Evolutionary conservation across 495 filamentous ascomycete species (phyloP).

Genomic region (Amniculicola lignicola): DNA sequence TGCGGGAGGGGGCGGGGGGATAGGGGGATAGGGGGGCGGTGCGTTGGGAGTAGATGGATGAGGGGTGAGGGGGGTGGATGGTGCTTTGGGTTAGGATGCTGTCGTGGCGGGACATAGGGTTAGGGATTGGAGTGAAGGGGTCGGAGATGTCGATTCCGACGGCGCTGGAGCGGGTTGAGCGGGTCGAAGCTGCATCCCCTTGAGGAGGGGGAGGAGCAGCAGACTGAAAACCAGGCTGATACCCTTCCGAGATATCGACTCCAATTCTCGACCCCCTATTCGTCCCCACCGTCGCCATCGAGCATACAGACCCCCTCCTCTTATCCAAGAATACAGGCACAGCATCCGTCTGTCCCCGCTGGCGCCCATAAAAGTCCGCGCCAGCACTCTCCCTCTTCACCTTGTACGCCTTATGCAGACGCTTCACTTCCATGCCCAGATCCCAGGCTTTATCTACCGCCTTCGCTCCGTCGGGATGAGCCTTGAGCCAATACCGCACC

Average conservation of each 20-base stretch:
- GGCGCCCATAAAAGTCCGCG: constrained; percentile 7
- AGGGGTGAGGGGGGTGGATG: neutral
- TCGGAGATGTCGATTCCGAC: neutral
- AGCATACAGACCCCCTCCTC: neutral
- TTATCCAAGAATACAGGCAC: no score
- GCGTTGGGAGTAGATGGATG: neutral
- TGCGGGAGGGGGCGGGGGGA: neutral
- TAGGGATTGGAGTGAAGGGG: neutral
- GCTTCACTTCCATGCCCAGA: constrained; percentile 13
- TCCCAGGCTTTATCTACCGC: constrained; percentile 17
- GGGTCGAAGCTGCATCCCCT: neutral
- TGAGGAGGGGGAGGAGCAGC: neutral
- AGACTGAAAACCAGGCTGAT: neutral
- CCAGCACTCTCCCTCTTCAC: neutral
- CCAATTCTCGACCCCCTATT: neutral
- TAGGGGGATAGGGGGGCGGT: neutral
- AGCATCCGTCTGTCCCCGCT: no score
- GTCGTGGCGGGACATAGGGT: neutral
- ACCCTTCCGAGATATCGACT: neutral
- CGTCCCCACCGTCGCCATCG: neutral
- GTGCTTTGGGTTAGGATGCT: neutral
- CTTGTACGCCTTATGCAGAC: constrained; percentile 1
- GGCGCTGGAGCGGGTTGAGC: neutral
- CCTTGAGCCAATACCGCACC: constrained; percentile 16
- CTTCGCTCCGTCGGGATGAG: neutral